Percentiles rank a stretch among this genome's conserved stretches.
Evolutionary conservation across 2,329 filamentous ascomycete species (phyloP).

Genomic region (Calonectria crousiana): DNA sequence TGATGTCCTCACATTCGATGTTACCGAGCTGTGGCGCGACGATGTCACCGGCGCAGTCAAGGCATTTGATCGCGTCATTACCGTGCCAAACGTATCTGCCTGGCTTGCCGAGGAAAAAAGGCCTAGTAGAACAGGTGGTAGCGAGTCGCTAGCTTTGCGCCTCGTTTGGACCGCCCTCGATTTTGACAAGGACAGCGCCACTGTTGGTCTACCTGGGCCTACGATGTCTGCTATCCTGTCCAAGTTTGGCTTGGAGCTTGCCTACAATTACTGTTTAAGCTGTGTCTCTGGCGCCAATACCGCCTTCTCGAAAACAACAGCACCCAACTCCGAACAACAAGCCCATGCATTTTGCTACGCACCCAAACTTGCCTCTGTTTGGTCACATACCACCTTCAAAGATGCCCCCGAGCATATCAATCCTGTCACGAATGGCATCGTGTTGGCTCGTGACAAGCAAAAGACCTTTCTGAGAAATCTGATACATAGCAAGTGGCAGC

Average conservation of each 20-base stretch:
- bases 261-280: slow-evolving; percentile 49
- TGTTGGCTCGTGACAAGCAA: slow-evolving; percentile 46
- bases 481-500: slow-evolving; percentile 45
- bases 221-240: slow-evolving; percentile 37
- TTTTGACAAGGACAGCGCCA: slow-evolving; percentile 34
- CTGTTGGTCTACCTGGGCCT: slow-evolving; percentile 41
- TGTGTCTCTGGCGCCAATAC: slow-evolving; percentile 49
- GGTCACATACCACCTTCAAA: slow-evolving; percentile 47
- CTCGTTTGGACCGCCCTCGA: slow-evolving; percentile 45
- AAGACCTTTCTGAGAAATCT: slow-evolving; percentile 40
- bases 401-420: slow-evolving; percentile 15
- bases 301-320: slow-evolving; percentile 34
- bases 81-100: slow-evolving; percentile 15
- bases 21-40: slow-evolving; percentile 46
- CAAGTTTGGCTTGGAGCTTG: slow-evolving; percentile 46
- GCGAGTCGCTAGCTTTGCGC: slow-evolving; percentile 46
- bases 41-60: slow-evolving; percentile 34
- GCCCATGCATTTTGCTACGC: slow-evolving; percentile 51
- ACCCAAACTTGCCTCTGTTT: slow-evolving; percentile 53
- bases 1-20: slow-evolving; percentile 38
- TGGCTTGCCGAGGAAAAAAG: slow-evolving; percentile 43
- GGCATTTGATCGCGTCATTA: slow-evolving; percentile 20
- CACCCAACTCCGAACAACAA: slow-evolving; percentile 24
- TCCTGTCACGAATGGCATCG: slow-evolving; percentile 46
- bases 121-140: slow-evolving; percentile 2